phyloP scores from a whole-genome alignment of 2,329 filamentous ascomycete species.

The Amesomyces nigricolor region DNA sequence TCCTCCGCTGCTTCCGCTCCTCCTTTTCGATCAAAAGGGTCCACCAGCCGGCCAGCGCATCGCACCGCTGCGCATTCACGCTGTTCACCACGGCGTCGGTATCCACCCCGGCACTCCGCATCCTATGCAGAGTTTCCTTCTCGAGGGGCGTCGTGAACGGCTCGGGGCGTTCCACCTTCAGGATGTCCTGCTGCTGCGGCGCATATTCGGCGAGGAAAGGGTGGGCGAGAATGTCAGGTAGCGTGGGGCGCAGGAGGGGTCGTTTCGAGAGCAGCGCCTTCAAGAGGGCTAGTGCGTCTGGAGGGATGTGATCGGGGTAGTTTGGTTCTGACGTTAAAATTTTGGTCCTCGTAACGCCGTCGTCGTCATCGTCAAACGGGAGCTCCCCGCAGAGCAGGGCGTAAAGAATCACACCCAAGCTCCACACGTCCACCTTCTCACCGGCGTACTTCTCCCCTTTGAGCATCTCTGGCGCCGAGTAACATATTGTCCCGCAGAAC shows the following conservation, averaged over 20 bases:
- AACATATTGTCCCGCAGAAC: slow-evolving; percentile 96
- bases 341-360: slow-evolving; percentile 74
- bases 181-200: slow-evolving; percentile 79
- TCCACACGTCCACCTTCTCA: slow-evolving; percentile 97
- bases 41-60: slow-evolving; percentile 94
- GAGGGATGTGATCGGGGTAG: slow-evolving; percentile 73
- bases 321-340: slow-evolving; percentile 83
- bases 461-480: slow-evolving; percentile 96
- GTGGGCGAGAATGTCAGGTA: slow-evolving; percentile 81
- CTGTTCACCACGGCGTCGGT: slow-evolving; percentile 94
- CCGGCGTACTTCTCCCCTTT: slow-evolving; percentile 97
- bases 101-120: slow-evolving; percentile 89
- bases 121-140: slow-evolving; percentile 84
- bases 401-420: slow-evolving; percentile 77
- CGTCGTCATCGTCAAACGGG: slow-evolving; percentile 94
- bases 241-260: slow-evolving; percentile 71
- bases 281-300: slow-evolving; percentile 71
- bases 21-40: slow-evolving; percentile 91
- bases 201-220: slow-evolving; percentile 85
- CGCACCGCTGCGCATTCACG: slow-evolving; percentile 82
- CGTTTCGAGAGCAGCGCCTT: slow-evolving; percentile 82
- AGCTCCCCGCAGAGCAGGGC: slow-evolving; percentile 78
- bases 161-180: slow-evolving; percentile 72
- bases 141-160: slow-evolving; percentile 83
- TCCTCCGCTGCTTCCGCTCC: slow-evolving; percentile 72